These are phyloP conservation scores for Colletotrichum abscissum DNA, from an alignment of 2,329 filamentous ascomycete species.

Conservation along the genomic window DNA sequence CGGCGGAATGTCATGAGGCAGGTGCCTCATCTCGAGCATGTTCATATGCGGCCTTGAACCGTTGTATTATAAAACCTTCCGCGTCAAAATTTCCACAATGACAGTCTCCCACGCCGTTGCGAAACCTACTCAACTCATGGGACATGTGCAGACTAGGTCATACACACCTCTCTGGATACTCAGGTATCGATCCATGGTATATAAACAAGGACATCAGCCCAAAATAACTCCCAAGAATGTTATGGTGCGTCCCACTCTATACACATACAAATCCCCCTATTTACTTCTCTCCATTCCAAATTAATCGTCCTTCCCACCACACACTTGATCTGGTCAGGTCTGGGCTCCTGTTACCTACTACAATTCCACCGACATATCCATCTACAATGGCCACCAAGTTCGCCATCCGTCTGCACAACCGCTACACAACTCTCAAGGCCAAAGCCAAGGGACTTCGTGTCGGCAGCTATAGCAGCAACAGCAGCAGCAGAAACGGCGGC, in stretches of 20 bases:
- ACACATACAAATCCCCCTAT: not conserved
- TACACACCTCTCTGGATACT: no score
- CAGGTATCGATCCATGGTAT: not conserved
- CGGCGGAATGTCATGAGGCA: no score
- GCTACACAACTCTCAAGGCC: not conserved
- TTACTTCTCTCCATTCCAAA: not conserved
- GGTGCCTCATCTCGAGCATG: no score
- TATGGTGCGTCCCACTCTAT: not conserved
- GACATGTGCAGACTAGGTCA: no score
- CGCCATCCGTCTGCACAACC: not conserved
- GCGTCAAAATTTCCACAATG: no score
- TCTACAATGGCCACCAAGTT: not conserved
- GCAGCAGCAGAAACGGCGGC: not conserved
- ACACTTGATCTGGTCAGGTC: not conserved
- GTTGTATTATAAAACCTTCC: no score
- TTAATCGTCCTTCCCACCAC: not conserved
- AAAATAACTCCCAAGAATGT: not conserved
- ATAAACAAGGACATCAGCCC: not conserved
- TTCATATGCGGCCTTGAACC: no score
- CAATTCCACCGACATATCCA: not conserved
- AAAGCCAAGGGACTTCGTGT: not conserved
- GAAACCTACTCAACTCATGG: no score
- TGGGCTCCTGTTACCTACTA: not conserved
- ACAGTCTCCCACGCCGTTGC: no score
- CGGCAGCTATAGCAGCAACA: not conserved